Evolutionary conservation across 352 stramenopile genomes (phyloP), one percentile per base, ranked within the genome.

Genomic region (Aphanomyces astaci): DNA sequence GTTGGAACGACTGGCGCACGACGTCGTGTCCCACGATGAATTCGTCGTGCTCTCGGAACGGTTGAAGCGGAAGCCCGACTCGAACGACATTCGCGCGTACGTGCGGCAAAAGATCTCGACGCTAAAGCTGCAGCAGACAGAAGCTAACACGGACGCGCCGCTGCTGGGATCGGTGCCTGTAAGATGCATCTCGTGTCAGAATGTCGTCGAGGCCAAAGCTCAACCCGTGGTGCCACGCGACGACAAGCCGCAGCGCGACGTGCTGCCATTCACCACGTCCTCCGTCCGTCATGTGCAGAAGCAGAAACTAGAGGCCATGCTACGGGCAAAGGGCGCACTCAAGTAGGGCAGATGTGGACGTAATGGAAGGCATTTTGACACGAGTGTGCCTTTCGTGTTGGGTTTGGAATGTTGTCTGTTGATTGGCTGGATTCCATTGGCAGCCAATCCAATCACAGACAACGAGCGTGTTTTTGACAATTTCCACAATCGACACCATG

Each of bases 181-280:
- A n/a, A 28, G 54, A 4, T 63, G 54, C 54, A 45, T 63, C n/a
- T 63, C 54, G 31, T 63, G 54, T n/a, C 54, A 63, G 24, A 63
- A 63, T n/a, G 33, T 27, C 3, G 54, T 63, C 30, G 30, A 46
- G 17, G 54, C 33, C 28, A 63, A 45, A 5, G 31, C 15, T 7
- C 51, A 32, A 40, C 48, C n/a, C 28, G 24, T 28, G 31, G 17
- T 10, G 22, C 28, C 24, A 25, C 24, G 40, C 9, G 19, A 22
- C 2, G 25, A 19, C n/a, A 45, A 63, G 30, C 17, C 19, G 10
- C 17, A 45, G 5, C 11, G 13, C 9, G 31, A 63, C 4, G 54
- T 48, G 54, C 30, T 63, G 3, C 54, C 54, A 7, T 63, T 63
- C 54, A 49, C 54, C n/a, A 48, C 54, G 30, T 63, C 54, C 4